Conservation (phyloP, 1,139 yeast species). For the Starmera stellimalicola region DNA sequence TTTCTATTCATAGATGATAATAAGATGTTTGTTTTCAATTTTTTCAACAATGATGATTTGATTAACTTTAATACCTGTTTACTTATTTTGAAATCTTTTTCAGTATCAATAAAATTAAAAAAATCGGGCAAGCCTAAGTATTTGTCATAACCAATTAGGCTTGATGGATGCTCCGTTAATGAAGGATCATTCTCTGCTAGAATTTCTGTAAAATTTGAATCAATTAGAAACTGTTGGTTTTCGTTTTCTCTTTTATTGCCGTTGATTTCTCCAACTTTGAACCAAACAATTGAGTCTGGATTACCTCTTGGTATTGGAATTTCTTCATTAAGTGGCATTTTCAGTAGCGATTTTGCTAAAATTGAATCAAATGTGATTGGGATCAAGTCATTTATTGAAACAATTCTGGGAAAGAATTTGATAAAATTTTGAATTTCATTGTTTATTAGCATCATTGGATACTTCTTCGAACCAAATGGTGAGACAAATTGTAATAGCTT, state of each 20-base stretch:
- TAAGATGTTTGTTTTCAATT: constrained; percentile 53
- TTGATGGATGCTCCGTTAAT: constrained; percentile 15
- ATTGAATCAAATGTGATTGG: constrained; percentile 74
- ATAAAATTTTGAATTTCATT: constrained; percentile 56
- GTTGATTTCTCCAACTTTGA: constrained; percentile 36
- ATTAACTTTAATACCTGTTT: constrained; percentile 42
- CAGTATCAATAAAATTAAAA: constrained; percentile 24
- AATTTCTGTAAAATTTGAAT: constrained; percentile 33
- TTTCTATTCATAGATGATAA: constrained; percentile 65
- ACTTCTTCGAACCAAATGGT: constrained; percentile 58
- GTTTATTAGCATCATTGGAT: constrained; percentile 56
- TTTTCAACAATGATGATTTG: constrained; percentile 30
- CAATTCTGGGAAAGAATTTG: constrained; percentile 47
- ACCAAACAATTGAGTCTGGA: constrained; percentile 82
- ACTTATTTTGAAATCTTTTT: constrained; percentile 37
- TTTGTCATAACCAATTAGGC: constrained; percentile 19
- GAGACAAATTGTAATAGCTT: constrained; percentile 65
- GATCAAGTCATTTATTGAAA: constrained; percentile 53
- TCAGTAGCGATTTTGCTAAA: constrained; percentile 47
- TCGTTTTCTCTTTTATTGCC: constrained; percentile 21
- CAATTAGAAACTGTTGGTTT: constrained; percentile 44
- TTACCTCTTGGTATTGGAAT: constrained; percentile 42
- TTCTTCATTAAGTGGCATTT: constrained; percentile 20
- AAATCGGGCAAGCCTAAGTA: constrained; percentile 31
- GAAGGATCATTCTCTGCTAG: constrained; percentile 31